phyloP scores from a whole-genome alignment of 345 rosid species.

The Litchi chinensis region DNA sequence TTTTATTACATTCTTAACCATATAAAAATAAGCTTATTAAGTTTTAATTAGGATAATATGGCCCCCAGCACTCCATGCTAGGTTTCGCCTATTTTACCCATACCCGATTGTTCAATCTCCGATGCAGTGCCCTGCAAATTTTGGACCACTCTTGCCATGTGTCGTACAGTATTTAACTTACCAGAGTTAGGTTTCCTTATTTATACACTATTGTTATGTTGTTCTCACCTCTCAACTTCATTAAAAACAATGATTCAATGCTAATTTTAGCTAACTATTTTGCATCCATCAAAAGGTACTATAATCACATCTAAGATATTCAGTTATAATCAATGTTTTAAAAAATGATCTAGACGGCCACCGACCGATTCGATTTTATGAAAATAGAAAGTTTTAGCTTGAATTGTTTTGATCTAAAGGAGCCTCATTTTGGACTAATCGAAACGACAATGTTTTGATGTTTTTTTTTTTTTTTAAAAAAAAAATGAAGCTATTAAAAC shows the following conservation, averaged over 20 bases:
- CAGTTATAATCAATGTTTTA: too few relatives aligned
- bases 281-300: background rate
- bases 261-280: background rate
- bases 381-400: too few relatives aligned
- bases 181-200: background rate
- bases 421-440: too few relatives aligned
- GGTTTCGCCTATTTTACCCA: conserved; percentile 14
- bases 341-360: too few relatives aligned
- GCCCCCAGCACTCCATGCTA: conserved; percentile 19
- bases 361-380: too few relatives aligned
- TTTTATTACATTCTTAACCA: too few relatives aligned
- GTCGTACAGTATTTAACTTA: conserved; percentile 3
- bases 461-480: too few relatives aligned
- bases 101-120: conserved; percentile 9
- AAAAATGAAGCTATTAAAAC: too few relatives aligned
- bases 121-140: conserved; percentile 22
- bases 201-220: background rate
- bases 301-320: too few relatives aligned
- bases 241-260: background rate
- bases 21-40: too few relatives aligned
- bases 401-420: too few relatives aligned
- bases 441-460: too few relatives aligned
- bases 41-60: background rate
- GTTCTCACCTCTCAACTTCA: background rate
- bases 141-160: conserved; percentile 21